Conservation (phyloP, 1,139 yeast genomes). For the Saccharomyces hybrid region DNA sequence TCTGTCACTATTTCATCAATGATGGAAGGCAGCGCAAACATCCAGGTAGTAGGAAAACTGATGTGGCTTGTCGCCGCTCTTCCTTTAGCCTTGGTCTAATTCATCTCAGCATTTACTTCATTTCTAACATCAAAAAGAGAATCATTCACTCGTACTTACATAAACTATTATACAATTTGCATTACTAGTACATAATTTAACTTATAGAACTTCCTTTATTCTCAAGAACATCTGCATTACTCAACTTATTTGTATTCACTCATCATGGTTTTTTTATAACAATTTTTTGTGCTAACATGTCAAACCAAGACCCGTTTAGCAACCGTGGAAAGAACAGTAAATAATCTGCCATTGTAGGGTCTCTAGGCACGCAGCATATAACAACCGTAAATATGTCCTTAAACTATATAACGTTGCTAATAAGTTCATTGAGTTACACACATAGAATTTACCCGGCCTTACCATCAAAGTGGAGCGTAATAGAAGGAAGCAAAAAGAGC, state of each 20-base stretch:
- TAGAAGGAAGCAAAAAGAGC: neutral
- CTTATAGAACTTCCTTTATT: neutral
- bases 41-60: neutral
- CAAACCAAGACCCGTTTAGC: too few relatives aligned
- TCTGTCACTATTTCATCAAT: neutral
- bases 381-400: neutral
- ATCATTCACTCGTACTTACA: neutral
- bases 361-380: neutral
- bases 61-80: neutral
- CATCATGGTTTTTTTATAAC: neutral
- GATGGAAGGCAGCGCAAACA: neutral
- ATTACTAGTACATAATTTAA: neutral
- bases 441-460: neutral
- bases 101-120: neutral
- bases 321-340: neutral
- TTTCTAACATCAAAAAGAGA: neutral
- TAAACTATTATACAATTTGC: neutral
- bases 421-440: neutral
- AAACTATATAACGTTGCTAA: neutral
- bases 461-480: neutral
- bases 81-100: neutral
- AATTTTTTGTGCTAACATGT: too few relatives aligned
- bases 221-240: neutral
- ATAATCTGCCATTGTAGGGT: neutral
- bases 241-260: neutral